phyloP scores from a whole-genome alignment of 352 stramenopile species.

The Phytophthora niederhauseri region DNA sequence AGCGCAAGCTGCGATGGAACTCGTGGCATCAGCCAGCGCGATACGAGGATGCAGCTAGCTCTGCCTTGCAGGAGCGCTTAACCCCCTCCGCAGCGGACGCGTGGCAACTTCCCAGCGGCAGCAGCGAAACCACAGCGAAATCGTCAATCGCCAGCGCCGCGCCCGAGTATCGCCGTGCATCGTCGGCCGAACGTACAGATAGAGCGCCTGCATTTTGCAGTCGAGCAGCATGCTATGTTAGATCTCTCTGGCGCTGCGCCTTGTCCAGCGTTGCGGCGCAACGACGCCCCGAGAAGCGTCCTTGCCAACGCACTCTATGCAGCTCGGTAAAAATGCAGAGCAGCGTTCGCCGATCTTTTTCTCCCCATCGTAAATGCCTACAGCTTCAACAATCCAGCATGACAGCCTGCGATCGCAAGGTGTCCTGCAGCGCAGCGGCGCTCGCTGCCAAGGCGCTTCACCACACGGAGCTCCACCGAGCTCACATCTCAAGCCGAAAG shows the following conservation, averaged over 20 bases:
- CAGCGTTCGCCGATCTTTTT: slow-evolving; percentile 29
- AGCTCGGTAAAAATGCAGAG: slow-evolving; percentile 24
- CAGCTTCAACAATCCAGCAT: slow-evolving; percentile 23
- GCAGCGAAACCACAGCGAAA: neutral
- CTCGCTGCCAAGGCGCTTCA: neutral
- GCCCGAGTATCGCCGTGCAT: neutral
- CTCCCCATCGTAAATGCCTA: slow-evolving; percentile 10
- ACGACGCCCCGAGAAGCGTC: slow-evolving; percentile 12
- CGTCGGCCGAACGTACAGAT: slow-evolving; percentile 8
- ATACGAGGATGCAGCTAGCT: neutral
- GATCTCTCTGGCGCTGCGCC: neutral
- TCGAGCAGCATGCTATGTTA: slow-evolving; percentile 4
- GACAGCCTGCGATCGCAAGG: neutral
- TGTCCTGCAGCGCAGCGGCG: neutral
- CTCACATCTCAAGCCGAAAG: neutral
- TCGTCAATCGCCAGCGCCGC: slow-evolving; percentile 8
- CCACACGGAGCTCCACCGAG: neutral
- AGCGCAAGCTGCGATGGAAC: no score
- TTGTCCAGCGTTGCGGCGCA: slow-evolving; percentile 11
- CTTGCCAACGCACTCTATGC: slow-evolving; percentile 28
- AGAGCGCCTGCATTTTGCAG: slow-evolving; percentile 3
- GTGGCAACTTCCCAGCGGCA: neutral
- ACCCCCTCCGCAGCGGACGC: neutral
- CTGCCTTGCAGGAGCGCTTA: neutral
- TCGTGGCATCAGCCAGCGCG: neutral